Evolutionary conservation across 2,329 filamentous ascomycete species (phyloP).

Genomic region (Alternaria sp.): DNA sequence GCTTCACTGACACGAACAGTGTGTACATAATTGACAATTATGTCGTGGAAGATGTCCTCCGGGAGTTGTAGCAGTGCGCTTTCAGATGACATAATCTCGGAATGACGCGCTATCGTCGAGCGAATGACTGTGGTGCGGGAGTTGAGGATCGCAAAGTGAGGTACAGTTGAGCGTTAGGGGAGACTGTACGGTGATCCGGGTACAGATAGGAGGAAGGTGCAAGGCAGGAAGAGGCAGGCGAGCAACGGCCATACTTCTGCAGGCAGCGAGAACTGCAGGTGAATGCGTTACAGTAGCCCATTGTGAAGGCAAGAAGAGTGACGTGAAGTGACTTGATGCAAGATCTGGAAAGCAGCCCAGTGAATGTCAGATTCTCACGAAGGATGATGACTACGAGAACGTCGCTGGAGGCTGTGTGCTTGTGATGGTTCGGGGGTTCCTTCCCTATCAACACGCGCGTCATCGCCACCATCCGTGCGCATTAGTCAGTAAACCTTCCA

Average conservation of each 20-base stretch:
- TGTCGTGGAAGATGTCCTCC: neutral
- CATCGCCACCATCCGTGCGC: neutral
- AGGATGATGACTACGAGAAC: too few species aligned
- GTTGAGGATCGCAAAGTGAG: neutral
- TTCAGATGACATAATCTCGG: neutral
- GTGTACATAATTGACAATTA: neutral
- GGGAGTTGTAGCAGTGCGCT: neutral
- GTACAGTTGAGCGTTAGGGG: neutral
- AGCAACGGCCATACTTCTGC: neutral
- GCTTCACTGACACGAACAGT: neutral
- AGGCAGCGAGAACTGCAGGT: neutral
- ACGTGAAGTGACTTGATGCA: neutral
- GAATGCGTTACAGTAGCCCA: neutral
- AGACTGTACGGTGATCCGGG: too few species aligned
- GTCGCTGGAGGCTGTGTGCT: too few species aligned
- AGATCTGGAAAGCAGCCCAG: too few species aligned
- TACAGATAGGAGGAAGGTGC: too few species aligned
- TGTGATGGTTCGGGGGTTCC: too few species aligned
- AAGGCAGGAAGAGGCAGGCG: neutral
- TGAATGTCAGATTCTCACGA: too few species aligned
- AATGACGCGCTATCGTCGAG: neutral
- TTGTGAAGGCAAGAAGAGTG: neutral
- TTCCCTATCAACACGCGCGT: neutral
- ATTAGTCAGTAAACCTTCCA: neutral
- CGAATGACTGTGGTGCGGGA: neutral